phyloP scores from a whole-genome alignment of 2,329 filamentous ascomycete genomes.

The Xylaria sp. region DNA sequence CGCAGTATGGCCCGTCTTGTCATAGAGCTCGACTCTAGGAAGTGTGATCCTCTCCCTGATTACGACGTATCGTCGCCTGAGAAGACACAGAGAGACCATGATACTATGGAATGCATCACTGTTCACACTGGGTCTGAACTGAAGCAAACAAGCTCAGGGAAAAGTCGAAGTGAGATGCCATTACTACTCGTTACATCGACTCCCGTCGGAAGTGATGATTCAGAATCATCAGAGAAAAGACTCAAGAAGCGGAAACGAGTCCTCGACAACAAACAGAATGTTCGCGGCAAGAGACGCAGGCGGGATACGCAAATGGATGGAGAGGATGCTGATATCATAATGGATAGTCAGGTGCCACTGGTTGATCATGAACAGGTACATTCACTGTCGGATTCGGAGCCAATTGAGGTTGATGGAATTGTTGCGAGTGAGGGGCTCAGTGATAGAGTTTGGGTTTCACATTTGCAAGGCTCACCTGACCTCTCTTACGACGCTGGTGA shows the following conservation, averaged over 20 bases:
- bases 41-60: constrained; percentile 45
- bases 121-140: constrained; percentile 33
- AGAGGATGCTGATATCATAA: constrained; percentile 35
- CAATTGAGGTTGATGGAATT: constrained; percentile 12
- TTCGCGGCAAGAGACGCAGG: constrained; percentile 44
- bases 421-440: constrained; percentile 1
- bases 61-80: constrained; percentile 46
- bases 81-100: constrained; percentile 34
- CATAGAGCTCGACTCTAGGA: constrained; percentile 60
- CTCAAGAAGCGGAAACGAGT: constrained; percentile 46
- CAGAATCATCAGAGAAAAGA: constrained; percentile 40
- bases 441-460: not conserved
- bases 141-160: not conserved
- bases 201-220: constrained; percentile 30
- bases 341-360: constrained; percentile 37
- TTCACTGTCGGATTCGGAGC: not conserved
- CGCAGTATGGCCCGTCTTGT: constrained; percentile 59
- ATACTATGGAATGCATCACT: constrained; percentile 41
- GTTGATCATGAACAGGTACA: constrained; percentile 19
- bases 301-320: constrained; percentile 32
- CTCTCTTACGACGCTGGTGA: constrained; percentile 34
- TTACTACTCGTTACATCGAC: constrained; percentile 32
- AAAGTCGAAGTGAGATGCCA: constrained; percentile 25
- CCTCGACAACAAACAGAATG: constrained; percentile 37
- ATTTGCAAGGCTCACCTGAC: constrained; percentile 22